A percentile compares a stretch with the other conserved stretches of the same genome.
phyloP scores from a whole-genome alignment of 1,284 basidiomycete genomes.

The Polyporus tsugae region DNA sequence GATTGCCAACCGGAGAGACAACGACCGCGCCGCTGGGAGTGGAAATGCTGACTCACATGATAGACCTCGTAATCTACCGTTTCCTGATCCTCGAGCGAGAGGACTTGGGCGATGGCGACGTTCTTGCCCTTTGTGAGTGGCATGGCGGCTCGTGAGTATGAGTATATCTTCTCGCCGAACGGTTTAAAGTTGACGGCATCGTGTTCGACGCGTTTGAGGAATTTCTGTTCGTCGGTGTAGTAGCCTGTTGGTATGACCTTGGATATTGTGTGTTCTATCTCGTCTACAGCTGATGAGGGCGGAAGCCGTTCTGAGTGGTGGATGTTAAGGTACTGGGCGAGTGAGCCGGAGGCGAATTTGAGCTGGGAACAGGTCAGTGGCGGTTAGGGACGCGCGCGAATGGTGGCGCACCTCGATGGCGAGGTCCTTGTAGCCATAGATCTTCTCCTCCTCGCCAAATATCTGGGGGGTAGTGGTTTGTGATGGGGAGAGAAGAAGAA shows the following conservation, averaged over 20 bases:
- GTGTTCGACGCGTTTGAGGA: slow-evolving; percentile 72
- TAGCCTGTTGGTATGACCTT: slow-evolving; percentile 85
- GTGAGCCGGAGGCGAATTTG: slow-evolving; percentile 87
- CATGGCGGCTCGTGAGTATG: slow-evolving; percentile 70
- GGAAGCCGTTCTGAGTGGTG: slow-evolving; percentile 72
- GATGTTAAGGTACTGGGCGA: slow-evolving; percentile 81
- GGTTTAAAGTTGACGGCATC: slow-evolving; percentile 84
- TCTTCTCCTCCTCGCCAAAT: slow-evolving; percentile 95
- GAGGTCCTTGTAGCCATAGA: slow-evolving; percentile 92
- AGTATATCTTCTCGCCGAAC: slow-evolving; percentile 77
- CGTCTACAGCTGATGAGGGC: slow-evolving; percentile 83
- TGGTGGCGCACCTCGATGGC: slow-evolving; percentile 75
- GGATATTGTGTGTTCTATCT: slow-evolving; percentile 82
- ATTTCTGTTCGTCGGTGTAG: slow-evolving; percentile 69
- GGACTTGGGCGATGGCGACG: slow-evolving; percentile 46
- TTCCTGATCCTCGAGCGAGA: slow-evolving; percentile 63
- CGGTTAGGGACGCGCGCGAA: slow-evolving; percentile 6
- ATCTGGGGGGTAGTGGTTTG: slow-evolving; percentile 56
- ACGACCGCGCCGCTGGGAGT: neutral
- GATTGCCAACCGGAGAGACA: neutral
- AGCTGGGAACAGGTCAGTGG: slow-evolving; percentile 55
- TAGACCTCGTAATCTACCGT: slow-evolving; percentile 84
- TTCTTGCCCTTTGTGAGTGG: slow-evolving; percentile 51
- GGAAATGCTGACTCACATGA: slow-evolving; percentile 64
- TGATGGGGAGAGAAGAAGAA: neutral